Evolutionary conservation across 306 rosid species (phyloP), one percentile per base, ranked within the genome.

Genomic region (Lupinus albus): DNA sequence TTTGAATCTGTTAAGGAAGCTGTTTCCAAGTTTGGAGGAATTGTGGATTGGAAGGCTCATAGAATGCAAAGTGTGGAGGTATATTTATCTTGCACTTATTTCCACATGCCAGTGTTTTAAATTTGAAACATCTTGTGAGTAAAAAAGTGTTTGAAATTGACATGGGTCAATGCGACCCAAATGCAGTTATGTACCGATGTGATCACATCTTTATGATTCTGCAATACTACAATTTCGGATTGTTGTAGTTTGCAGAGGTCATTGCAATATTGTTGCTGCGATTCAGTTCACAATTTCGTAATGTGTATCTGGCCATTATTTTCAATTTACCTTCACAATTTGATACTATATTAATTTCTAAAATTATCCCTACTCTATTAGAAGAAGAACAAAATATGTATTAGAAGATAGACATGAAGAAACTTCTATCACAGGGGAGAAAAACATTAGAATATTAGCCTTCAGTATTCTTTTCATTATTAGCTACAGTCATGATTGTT

Each of bases 1-100:
- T 85, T 94, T 66, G 97, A 94, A 81, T 94, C 99, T 58, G 99
- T 94, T 59, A 91, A 94, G 75, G 89, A 91, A 78, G 99, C 96
- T 59, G 99, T 94, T 76, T 88, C 99, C 50, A 91, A 88, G 74
- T 91, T 86, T 68, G 99, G 99, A 76, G 99, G 97, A 68, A 94
- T 91, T 69, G 95, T 90, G 38, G 96, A 94, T 61, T 94, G 99
- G 99, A 94, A 94, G 78, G 97, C 99, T 65, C 99, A 94, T 76
- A 81, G 80, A 78, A 75, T 79, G 67, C 89, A 82, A 50, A 84
- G 96, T 3, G 92, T 88, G 38, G 96, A 90, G 96, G 99, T 94
- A 86, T 64, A 64, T 25, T 56, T 25, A 4, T 25, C 30, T 25
- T 25, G 30, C 30, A 25, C 30, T 25, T 25, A 25, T 25, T 25